These are phyloP conservation scores for Candida sonorensis DNA, from an alignment of 805 yeast genomes.

Conservation along the genomic window DNA sequence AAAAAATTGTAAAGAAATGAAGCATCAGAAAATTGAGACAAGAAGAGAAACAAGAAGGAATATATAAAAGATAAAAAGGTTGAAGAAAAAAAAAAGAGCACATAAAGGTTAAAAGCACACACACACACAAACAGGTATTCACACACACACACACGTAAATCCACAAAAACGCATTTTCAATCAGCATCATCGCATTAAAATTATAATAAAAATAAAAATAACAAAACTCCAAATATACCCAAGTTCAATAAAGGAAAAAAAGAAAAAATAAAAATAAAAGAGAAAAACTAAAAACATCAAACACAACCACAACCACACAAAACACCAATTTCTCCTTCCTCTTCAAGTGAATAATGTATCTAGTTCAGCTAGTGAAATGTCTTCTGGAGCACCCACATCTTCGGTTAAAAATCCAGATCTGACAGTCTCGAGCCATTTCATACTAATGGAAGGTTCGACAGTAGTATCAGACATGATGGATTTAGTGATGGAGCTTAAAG, in stretches of 20 bases:
- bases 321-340: no score
- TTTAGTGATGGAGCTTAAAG: slow-evolving; percentile 28
- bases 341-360: slow-evolving; percentile 43
- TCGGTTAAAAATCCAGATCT: slow-evolving; percentile 72
- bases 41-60: background rate
- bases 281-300: slow-evolving; percentile 1
- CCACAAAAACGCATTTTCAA: no score
- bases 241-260: no score
- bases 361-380: slow-evolving; percentile 63
- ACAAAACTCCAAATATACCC: no score
- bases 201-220: no score
- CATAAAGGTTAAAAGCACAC: no score
- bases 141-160: no score
- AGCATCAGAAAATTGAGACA: slow-evolving; percentile 1
- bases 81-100: background rate
- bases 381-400: slow-evolving; percentile 76
- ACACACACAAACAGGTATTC: no score
- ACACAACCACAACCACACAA: no score
- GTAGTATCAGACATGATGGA: slow-evolving; percentile 29
- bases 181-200: no score
- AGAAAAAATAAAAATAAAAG: no score
- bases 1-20: slow-evolving; percentile 1
- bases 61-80: background rate
- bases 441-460: slow-evolving; percentile 34
- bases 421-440: slow-evolving; percentile 67